A percentile compares a stretch with the other conserved stretches of the same genome.
These are phyloP conservation scores for Globisporangium nunn DNA, from an alignment of 352 stramenopile genomes.

Conservation along the genomic window DNA sequence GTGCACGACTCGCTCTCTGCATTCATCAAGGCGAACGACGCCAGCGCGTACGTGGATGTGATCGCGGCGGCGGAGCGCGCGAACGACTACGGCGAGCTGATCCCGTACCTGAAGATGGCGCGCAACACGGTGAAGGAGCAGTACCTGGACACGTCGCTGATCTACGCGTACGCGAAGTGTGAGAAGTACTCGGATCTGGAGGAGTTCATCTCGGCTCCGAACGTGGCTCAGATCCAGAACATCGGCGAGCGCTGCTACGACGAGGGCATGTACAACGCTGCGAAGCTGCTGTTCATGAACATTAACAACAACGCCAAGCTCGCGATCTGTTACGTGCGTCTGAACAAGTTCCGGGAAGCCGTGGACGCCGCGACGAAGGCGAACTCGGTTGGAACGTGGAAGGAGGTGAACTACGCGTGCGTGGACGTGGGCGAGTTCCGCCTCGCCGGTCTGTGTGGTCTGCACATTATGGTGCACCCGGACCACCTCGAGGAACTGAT, in stretches of 20 bases:
- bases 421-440: constrained; percentile 97
- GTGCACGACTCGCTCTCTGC: constrained; percentile 96
- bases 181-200: constrained; percentile 98
- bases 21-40: constrained; percentile 99
- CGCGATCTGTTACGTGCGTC: constrained; percentile 98
- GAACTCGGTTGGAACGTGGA: constrained; percentile 99
- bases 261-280: constrained; percentile 98
- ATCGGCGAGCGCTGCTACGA: constrained; percentile 98
- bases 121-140: constrained; percentile 99
- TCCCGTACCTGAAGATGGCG: constrained; percentile 99
- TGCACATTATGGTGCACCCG: constrained; percentile 99
- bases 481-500: constrained; percentile 99
- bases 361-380: constrained; percentile 98
- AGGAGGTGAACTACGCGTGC: constrained; percentile 99
- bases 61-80: constrained; percentile 96
- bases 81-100: constrained; percentile 96
- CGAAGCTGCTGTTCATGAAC: constrained; percentile 98
- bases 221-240: constrained; percentile 99
- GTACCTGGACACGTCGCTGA: constrained; percentile 98
- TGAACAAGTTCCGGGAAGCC: constrained; percentile 98
- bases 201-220: constrained; percentile 98
- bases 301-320: constrained; percentile 99
- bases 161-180: constrained; percentile 98
- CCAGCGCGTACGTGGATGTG: constrained; percentile 96
- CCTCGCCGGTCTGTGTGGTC: constrained; percentile 95